Conservation (phyloP, 805 yeast species). For the Hanseniaspora singularis region DNA sequence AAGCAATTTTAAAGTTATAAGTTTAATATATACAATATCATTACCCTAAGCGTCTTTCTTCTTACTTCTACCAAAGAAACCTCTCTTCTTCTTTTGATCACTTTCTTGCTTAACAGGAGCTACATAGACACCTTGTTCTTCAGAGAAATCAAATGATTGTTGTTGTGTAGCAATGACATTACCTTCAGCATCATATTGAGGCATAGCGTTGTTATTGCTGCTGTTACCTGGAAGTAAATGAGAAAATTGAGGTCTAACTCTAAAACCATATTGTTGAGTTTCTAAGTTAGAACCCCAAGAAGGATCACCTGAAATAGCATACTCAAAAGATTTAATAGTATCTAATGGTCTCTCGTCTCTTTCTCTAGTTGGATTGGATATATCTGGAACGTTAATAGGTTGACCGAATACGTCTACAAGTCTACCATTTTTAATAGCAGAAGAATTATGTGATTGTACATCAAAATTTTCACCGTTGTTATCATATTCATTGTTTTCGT, state of each 20-base stretch:
- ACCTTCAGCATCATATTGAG: conserved; percentile 24
- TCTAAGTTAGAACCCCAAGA: conserved; percentile 71
- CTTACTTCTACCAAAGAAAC: conserved; percentile 67
- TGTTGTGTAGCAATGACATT: conserved; percentile 22
- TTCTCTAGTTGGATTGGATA: conserved; percentile 83
- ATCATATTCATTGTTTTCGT: conserved; percentile 15
- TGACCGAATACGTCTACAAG: conserved; percentile 70
- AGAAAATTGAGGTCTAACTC: conserved; percentile 53
- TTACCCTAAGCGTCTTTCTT: conserved; percentile 18
- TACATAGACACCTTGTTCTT: conserved; percentile 50
- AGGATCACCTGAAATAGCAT: conserved; percentile 81
- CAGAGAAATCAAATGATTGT: conserved; percentile 24
- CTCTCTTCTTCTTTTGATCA: conserved; percentile 63
- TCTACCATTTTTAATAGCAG: conserved; percentile 24
- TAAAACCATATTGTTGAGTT: conserved; percentile 69
- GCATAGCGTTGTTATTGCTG: conserved; percentile 25
- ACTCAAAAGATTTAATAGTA: conserved; percentile 88
- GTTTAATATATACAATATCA: no score
- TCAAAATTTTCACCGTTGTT: conserved; percentile 18
- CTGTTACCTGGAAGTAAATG: conserved; percentile 19
- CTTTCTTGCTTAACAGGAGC: conserved; percentile 37
- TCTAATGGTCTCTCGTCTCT: conserved; percentile 96
- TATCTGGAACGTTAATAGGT: conserved; percentile 65
- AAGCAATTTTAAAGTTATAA: no score
- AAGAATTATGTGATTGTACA: conserved; percentile 19